phyloP scores from a whole-genome alignment of 2,329 filamentous ascomycete genomes.

The Xylariomycetidae sp. region DNA sequence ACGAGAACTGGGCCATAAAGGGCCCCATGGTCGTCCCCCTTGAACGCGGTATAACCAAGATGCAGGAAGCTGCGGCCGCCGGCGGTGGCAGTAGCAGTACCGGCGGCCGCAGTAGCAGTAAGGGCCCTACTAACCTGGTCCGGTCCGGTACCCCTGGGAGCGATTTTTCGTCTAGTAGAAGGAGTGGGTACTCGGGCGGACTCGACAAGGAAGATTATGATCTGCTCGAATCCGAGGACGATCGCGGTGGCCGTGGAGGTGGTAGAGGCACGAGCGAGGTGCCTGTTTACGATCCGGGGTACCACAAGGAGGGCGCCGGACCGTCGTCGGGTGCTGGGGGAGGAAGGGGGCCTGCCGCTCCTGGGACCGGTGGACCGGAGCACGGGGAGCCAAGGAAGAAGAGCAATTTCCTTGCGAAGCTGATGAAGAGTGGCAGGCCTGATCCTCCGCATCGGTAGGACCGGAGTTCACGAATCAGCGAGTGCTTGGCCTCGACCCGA shows the following conservation, averaged over 20 bases:
- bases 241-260: constrained; percentile 10
- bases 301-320: constrained; percentile 6
- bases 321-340: neutral
- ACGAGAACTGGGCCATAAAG: constrained; percentile 39
- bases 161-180: no score
- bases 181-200: constrained; percentile 11
- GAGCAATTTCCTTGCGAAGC: constrained; percentile 16
- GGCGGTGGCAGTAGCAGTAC: neutral
- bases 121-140: constrained; percentile 6
- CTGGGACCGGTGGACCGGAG: constrained; percentile 3
- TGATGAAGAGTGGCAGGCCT: constrained; percentile 2
- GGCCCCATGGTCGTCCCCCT: constrained; percentile 46
- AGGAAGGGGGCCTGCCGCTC: neutral
- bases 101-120: constrained; percentile 3
- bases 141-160: neutral
- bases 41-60: constrained; percentile 40
- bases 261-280: no score
- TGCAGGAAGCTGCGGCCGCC: constrained; percentile 28
- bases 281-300: constrained; percentile 7
- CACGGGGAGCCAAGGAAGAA: constrained; percentile 8
- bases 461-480: neutral
- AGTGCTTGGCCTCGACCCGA: no score
- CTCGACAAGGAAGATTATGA: constrained; percentile 18
- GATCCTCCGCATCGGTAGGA: constrained; percentile 2
- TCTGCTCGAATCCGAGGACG: constrained; percentile 21